A percentile compares a stretch with the other conserved stretches of the same genome.
phyloP scores from a whole-genome alignment of 2,329 filamentous ascomycete species.

The Trichocomaceae sp. region DNA sequence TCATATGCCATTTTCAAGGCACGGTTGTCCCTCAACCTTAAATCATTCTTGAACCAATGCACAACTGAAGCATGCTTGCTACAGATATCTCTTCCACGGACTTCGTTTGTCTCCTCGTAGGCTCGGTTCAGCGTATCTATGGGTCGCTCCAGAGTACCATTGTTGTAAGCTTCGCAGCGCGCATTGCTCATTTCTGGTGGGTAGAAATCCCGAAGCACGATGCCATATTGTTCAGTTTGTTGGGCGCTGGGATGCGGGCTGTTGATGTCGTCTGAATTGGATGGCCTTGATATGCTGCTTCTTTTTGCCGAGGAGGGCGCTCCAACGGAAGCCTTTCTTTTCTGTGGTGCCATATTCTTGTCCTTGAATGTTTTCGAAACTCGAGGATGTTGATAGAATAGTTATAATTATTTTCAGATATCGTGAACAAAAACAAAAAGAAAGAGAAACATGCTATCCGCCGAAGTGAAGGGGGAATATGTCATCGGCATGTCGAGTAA shows the following conservation, averaged over 20 bases:
- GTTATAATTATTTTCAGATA: neutral
- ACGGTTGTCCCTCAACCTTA: conserved; percentile 68
- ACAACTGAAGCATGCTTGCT: conserved; percentile 59
- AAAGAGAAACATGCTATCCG: neutral
- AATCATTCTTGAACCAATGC: conserved; percentile 86
- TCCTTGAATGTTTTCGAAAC: no score
- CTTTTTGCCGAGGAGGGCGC: neutral
- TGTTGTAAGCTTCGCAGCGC: conserved; percentile 66
- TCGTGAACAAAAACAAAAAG: neutral
- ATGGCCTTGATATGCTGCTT: neutral
- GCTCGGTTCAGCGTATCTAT: conserved; percentile 61
- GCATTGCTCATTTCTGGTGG: conserved; percentile 79
- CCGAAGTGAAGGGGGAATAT: neutral
- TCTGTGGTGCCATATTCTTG: conserved; percentile 1
- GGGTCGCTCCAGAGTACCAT: conserved; percentile 63
- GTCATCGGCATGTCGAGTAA: neutral
- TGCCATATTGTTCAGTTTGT: conserved; percentile 48
- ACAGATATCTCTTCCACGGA: conserved; percentile 48
- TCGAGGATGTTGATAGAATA: no score
- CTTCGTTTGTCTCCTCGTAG: conserved; percentile 53
- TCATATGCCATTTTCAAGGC: conserved; percentile 60
- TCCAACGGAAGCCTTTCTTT: conserved; percentile 3
- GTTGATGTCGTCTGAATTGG: neutral
- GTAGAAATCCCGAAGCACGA: conserved; percentile 70
- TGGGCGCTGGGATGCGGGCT: conserved; percentile 30